Percentiles rank a stretch among this genome's conserved stretches.
Conservation (phyloP, 169 alveolate genomes). For the Babesia bigemina region DNA sequence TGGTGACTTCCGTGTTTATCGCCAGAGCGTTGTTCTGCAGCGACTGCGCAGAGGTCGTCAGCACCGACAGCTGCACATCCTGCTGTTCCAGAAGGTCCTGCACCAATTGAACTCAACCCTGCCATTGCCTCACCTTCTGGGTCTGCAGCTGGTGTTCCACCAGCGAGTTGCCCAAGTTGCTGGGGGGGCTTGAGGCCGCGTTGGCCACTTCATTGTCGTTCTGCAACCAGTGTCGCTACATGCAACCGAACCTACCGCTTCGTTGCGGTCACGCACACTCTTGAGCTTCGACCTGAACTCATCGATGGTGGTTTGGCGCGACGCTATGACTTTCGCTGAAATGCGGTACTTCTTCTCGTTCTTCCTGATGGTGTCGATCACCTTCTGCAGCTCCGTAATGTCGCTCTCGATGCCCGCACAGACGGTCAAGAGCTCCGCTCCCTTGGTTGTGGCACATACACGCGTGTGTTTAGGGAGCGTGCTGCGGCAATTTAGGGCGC, state of each 20-base stretch:
- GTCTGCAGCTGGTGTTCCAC: slow-evolving; percentile 47
- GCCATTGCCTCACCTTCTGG: slow-evolving; percentile 29
- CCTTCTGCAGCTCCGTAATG: slow-evolving; percentile 67
- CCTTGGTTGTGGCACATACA: slow-evolving; percentile 19
- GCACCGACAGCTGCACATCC: slow-evolving; percentile 42
- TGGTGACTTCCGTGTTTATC: slow-evolving; percentile 42
- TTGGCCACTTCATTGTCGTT: not conserved
- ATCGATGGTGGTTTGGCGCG: slow-evolving; percentile 51
- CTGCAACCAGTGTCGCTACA: not conserved
- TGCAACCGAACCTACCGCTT: not conserved
- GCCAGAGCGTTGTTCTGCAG: slow-evolving; percentile 59
- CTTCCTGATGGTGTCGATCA: slow-evolving; percentile 40
- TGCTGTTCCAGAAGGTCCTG: slow-evolving; percentile 63
- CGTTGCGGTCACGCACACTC: slow-evolving; percentile 43
- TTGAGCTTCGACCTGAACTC: slow-evolving; percentile 62
- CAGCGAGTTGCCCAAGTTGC: not conserved
- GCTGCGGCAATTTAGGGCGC: not conserved
- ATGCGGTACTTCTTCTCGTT: slow-evolving; percentile 50
- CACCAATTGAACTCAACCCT: too few relatives aligned
- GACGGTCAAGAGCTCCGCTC: slow-evolving; percentile 43
- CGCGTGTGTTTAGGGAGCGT: slow-evolving; percentile 17
- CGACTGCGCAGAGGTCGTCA: slow-evolving; percentile 44
- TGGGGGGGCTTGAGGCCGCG: not conserved
- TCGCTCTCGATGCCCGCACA: slow-evolving; percentile 55
- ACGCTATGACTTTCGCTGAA: slow-evolving; percentile 25